phyloP scores from a whole-genome alignment of 2,329 filamentous ascomycete genomes.

The Rutstroemia sp. region DNA sequence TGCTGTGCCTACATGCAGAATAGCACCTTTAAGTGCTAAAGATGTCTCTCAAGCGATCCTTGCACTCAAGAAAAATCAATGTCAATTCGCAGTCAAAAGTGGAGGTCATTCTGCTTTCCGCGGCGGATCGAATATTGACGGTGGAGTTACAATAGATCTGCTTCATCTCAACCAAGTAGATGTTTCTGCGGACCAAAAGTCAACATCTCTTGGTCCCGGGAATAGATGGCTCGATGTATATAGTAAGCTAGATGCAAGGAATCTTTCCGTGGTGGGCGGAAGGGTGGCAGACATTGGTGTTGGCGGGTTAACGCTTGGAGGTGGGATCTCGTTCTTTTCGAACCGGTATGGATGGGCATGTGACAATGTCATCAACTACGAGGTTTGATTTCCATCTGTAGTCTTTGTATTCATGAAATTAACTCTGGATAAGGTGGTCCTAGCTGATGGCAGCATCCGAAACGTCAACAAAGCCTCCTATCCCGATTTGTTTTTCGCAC shows the following conservation, averaged over 20 bases:
- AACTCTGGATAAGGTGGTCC: slow-evolving; percentile 38
- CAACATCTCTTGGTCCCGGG: slow-evolving; percentile 15
- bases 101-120: slow-evolving; percentile 30
- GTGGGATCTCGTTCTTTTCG: slow-evolving; percentile 13
- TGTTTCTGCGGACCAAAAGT: slow-evolving; percentile 11
- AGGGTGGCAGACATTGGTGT: slow-evolving; percentile 8
- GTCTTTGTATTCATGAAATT: neutral
- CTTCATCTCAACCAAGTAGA: slow-evolving; percentile 8
- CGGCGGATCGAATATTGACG: slow-evolving; percentile 14
- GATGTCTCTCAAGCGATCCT: slow-evolving; percentile 9
- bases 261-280: neutral
- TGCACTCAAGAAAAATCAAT: slow-evolving; percentile 1
- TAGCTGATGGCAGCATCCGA: slow-evolving; percentile 41
- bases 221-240: slow-evolving; percentile 17
- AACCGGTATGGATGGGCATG: slow-evolving; percentile 14
- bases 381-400: slow-evolving; percentile 2
- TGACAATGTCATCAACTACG: slow-evolving; percentile 16
- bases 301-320: slow-evolving; percentile 10
- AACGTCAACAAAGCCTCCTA: slow-evolving; percentile 35
- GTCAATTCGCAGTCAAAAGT: slow-evolving; percentile 32
- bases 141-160: slow-evolving; percentile 16
- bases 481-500: slow-evolving; percentile 43
- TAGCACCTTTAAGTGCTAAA: slow-evolving; percentile 6
- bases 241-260: slow-evolving; percentile 7
- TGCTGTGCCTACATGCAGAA: slow-evolving; percentile 8